Evolutionary conservation across 371 early-diverging fungal species (phyloP).

Genomic region (Dichotomocladium elegans): DNA sequence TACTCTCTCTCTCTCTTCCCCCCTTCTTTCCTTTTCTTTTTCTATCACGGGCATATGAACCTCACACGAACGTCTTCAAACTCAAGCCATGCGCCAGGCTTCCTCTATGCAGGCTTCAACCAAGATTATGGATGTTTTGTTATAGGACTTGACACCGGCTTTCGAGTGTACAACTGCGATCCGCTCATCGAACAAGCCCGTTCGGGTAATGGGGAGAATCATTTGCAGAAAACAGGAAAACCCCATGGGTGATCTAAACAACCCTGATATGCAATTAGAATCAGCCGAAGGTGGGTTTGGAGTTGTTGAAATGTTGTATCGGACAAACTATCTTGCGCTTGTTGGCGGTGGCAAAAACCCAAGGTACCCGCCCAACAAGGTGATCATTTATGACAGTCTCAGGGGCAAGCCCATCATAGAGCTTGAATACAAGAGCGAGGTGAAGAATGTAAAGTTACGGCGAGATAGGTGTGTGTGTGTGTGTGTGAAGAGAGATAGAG

Average conservation of each 20-base stretch:
- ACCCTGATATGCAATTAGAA: constrained; percentile 48
- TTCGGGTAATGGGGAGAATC: constrained; percentile 47
- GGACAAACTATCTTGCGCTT: constrained; percentile 89
- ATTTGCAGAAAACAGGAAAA: not conserved
- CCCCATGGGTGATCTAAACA: not conserved
- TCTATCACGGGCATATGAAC: constrained; percentile 43
- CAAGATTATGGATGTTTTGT: constrained; percentile 93
- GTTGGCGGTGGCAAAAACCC: constrained; percentile 94
- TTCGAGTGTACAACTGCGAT: constrained; percentile 92
- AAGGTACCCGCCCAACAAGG: constrained; percentile 87
- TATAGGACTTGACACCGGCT: constrained; percentile 86
- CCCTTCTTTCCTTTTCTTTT: not conserved
- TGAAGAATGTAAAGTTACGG: constrained; percentile 77
- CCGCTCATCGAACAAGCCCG: constrained; percentile 83
- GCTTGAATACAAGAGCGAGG: constrained; percentile 79
- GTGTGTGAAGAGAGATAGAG: constrained; percentile 31
- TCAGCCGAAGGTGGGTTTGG: constrained; percentile 87
- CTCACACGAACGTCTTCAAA: constrained; percentile 51
- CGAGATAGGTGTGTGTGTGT: constrained; percentile 66
- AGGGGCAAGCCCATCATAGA: constrained; percentile 70
- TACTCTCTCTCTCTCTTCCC: not conserved
- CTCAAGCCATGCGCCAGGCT: constrained; percentile 49
- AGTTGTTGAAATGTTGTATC: constrained; percentile 93
- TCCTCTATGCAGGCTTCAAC: constrained; percentile 66
- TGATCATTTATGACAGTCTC: constrained; percentile 84